Conservation (phyloP, 345 rosid species). For the Fremontodendron californicum region DNA sequence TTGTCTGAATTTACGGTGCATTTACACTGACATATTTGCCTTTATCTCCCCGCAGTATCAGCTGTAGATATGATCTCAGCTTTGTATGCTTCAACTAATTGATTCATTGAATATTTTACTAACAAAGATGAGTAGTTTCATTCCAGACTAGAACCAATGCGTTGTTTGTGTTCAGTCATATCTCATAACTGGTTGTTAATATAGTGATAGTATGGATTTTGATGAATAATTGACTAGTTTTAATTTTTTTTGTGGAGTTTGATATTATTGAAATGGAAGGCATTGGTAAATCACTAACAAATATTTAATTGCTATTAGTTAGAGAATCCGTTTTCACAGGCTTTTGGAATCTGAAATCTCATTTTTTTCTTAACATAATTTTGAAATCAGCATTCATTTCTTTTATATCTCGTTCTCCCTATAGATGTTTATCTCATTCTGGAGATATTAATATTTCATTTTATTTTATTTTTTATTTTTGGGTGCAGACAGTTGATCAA, state of each 20-base stretch:
- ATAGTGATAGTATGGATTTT: not conserved
- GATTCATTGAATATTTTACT: not conserved
- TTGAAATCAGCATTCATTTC: not conserved
- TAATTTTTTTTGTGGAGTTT: not conserved
- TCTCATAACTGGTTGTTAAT: not conserved
- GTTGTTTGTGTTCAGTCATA: not conserved
- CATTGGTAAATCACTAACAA: not conserved
- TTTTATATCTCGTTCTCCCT: slow-evolving; percentile 5
- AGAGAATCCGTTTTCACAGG: not conserved
- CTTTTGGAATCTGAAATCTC: not conserved
- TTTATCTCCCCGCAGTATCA: not conserved
- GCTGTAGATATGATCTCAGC: not conserved
- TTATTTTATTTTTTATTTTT: not conserved
- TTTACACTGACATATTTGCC: not conserved
- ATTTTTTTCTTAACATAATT: not conserved
- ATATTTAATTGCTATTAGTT: not conserved
- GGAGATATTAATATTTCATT: slow-evolving; percentile 1
- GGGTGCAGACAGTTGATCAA: slow-evolving; percentile 93
- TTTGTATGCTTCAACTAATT: not conserved
- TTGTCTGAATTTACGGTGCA: not conserved
- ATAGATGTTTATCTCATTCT: not conserved
- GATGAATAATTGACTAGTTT: not conserved
- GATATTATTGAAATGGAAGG: not conserved
- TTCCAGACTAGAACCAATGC: not conserved
- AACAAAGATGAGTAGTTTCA: not conserved